Evolutionary conservation across 208 protist species (phyloP).

Genomic region (Phytomonas francai): DNA sequence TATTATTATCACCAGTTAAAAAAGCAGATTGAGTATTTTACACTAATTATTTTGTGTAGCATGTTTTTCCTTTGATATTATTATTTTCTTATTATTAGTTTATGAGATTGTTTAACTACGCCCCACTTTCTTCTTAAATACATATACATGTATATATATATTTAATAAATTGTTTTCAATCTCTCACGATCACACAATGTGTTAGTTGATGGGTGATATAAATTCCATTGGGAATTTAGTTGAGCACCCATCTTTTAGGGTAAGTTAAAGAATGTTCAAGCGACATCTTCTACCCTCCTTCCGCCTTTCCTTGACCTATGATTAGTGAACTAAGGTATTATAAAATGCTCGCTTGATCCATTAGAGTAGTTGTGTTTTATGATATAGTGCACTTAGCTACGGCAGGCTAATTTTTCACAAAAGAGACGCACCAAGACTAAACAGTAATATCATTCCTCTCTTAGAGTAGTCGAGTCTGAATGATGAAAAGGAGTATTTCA

Average conservation of each 20-base stretch:
- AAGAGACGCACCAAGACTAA: neutral
- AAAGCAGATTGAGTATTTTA: neutral
- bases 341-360: neutral
- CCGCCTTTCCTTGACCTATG: conserved; percentile 7
- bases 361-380: neutral
- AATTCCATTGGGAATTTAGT: neutral
- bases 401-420: neutral
- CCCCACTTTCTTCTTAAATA: conserved; percentile 10
- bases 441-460: conserved; percentile 11
- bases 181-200: neutral
- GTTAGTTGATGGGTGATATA: neutral
- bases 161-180: conserved; percentile 11
- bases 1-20: conserved; percentile 1
- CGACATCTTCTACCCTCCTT: neutral
- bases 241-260: neutral
- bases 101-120: conserved; percentile 10
- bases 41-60: neutral
- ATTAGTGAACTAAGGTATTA: neutral
- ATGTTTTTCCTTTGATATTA: conserved; percentile 2
- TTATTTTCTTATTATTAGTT: conserved; percentile 10
- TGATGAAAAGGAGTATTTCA: neutral
- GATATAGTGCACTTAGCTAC: neutral
- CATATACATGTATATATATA: conserved; percentile 12
- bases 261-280: neutral
- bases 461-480: neutral